Percentiles rank a stretch among this genome's conserved stretches.
phyloP scores from a whole-genome alignment of 768 basidiomycete species.

The Tephrocybe rancida region DNA sequence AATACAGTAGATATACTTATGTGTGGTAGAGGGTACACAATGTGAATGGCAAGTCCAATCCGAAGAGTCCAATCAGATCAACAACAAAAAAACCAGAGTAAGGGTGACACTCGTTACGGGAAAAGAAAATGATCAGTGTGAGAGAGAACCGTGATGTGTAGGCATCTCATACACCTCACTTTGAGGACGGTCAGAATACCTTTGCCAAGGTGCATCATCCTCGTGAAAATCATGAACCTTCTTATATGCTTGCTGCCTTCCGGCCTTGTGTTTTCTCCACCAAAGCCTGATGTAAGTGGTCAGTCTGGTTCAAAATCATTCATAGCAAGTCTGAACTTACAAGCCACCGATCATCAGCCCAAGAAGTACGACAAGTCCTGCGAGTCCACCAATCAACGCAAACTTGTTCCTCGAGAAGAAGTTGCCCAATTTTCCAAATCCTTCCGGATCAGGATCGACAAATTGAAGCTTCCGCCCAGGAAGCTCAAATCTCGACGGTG shows the following conservation, averaged over 20 bases:
- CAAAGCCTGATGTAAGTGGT: conserved; percentile 21
- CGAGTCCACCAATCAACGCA: conserved; percentile 47
- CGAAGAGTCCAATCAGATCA: no score
- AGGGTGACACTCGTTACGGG: background rate
- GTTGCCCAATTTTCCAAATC: conserved; percentile 37
- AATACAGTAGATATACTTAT: no score
- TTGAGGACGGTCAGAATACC: conserved; percentile 14
- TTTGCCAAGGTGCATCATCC: conserved; percentile 12
- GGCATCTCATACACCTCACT: conserved; percentile 17
- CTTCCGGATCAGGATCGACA: conserved; percentile 57
- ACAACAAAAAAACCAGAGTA: no score
- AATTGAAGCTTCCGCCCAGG: conserved; percentile 48
- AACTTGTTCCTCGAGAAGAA: conserved; percentile 51
- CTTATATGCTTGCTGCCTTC: conserved; percentile 13
- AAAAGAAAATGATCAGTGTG: background rate
- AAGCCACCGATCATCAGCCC: conserved; percentile 36
- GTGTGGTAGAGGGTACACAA: no score
- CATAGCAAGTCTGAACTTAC: conserved; percentile 27
- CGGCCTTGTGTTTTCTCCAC: conserved; percentile 27
- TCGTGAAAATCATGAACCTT: conserved; percentile 19
- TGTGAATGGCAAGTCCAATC: no score
- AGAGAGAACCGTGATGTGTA: conserved; percentile 10
- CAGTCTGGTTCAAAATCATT: background rate
- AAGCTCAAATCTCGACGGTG: conserved; percentile 42
- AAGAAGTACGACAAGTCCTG: conserved; percentile 44